phyloP scores from a whole-genome alignment of 2,329 filamentous ascomycete species.

The Cytospora piceae region DNA sequence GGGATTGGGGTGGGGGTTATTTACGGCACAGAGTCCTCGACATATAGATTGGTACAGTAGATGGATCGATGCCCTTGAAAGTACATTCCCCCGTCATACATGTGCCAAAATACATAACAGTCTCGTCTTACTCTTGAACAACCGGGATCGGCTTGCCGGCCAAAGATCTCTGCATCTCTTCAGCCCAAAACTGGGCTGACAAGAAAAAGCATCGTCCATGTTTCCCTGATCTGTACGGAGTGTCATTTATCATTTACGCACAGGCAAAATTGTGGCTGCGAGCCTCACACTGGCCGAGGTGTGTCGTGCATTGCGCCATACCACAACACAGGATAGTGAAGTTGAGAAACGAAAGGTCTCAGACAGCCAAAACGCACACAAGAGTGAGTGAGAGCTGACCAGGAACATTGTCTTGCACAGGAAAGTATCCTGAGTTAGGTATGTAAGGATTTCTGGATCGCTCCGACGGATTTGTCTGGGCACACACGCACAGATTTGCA shows the following conservation, averaged over 20 bases:
- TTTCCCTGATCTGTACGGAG: not conserved
- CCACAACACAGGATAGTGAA: not conserved
- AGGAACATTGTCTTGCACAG: not conserved
- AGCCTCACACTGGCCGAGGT: not conserved
- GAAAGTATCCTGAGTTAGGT: no score
- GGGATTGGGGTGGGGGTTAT: not conserved
- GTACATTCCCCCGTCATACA: not conserved
- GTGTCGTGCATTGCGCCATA: not conserved
- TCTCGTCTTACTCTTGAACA: not conserved
- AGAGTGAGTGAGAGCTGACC: not conserved
- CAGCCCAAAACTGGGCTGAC: not conserved
- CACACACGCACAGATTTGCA: no score
- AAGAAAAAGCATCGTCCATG: not conserved
- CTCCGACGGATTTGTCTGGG: no score
- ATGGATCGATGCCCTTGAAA: not conserved
- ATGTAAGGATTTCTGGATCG: no score
- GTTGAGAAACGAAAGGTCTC: not conserved
- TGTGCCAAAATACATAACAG: not conserved
- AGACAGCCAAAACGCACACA: not conserved
- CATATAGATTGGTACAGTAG: no score
- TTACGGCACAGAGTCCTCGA: not conserved
- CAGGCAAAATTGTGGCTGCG: not conserved
- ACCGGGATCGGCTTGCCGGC: not conserved
- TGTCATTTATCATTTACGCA: not conserved
- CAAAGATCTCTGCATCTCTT: not conserved